Evolutionary conservation across 257 asterid species (phyloP).

Genomic region (Eustoma russellianum): DNA sequence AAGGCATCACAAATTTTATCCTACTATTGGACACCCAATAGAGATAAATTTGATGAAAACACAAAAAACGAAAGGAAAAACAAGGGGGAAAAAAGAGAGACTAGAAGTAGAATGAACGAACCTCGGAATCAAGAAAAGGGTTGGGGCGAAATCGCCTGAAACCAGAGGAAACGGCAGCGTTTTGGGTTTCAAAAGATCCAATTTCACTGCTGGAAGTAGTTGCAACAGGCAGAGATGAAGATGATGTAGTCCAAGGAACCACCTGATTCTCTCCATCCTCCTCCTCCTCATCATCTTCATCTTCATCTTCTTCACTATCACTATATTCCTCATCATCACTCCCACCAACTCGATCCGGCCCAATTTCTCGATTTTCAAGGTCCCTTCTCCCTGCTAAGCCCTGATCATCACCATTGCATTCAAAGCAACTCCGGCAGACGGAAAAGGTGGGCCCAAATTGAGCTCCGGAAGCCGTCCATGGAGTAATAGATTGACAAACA

Average conservation of each 20-base stretch:
- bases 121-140: slow-evolving; percentile 16
- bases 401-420: neutral
- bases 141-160: slow-evolving; percentile 7
- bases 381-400: neutral
- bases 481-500: slow-evolving; percentile 21
- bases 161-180: slow-evolving; percentile 9
- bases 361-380: neutral
- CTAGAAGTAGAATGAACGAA: neutral
- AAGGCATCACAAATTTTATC: too few species aligned
- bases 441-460: slow-evolving; percentile 20
- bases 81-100: too few species aligned
- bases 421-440: slow-evolving; percentile 18
- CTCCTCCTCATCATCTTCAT: neutral
- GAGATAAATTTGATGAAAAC: too few species aligned
- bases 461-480: slow-evolving; percentile 23
- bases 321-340: neutral
- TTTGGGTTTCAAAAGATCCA: slow-evolving; percentile 7
- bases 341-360: neutral
- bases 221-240: slow-evolving; percentile 8
- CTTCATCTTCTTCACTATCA: neutral
- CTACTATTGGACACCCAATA: too few species aligned
- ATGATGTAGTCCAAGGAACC: slow-evolving; percentile 21
- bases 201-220: slow-evolving; percentile 12
- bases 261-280: slow-evolving; percentile 29
- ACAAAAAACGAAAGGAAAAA: neutral